Percentiles rank a stretch among this genome's conserved stretches.
Conservation (phyloP, 257 asterid genomes). For the Primulina huaijiensis region DNA sequence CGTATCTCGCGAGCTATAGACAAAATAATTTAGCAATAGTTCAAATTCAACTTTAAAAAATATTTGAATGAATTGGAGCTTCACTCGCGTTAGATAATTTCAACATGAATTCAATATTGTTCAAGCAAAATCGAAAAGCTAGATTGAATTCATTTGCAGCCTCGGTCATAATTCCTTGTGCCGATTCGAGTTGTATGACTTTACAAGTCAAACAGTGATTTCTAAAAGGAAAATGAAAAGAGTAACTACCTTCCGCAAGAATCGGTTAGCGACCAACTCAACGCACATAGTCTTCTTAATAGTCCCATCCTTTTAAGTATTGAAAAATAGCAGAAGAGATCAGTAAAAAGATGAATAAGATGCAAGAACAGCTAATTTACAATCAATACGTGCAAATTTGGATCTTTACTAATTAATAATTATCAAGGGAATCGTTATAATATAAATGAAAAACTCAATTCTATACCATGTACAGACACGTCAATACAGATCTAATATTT, state of each 20-base stretch:
- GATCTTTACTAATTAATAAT: not conserved
- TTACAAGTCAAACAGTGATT: no score
- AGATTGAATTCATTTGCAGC: no score
- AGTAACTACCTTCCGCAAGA: conserved; percentile 79
- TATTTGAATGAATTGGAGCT: no score
- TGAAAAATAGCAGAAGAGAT: conserved; percentile 12
- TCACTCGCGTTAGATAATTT: no score
- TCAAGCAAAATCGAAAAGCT: no score
- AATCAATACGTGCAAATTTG: not conserved
- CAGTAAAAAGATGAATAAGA: conserved; percentile 7
- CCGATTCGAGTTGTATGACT: no score
- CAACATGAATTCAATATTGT: no score
- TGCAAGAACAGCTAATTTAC: conserved; percentile 3
- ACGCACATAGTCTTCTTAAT: conserved; percentile 63
- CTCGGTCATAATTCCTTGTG: no score
- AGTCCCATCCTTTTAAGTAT: conserved; percentile 46
- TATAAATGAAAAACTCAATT: not conserved
- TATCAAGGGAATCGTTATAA: not conserved
- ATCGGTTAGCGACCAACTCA: conserved; percentile 96
- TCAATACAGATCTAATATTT: not conserved
- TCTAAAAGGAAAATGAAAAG: conserved; percentile 22
- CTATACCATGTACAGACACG: not conserved
- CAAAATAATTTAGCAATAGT: no score
- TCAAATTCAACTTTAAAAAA: no score
- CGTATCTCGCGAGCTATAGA: no score